Percentiles rank a stretch among this genome's conserved stretches.
phyloP scores from a whole-genome alignment of 2,329 filamentous ascomycete genomes.

The Apiospora hydei region DNA sequence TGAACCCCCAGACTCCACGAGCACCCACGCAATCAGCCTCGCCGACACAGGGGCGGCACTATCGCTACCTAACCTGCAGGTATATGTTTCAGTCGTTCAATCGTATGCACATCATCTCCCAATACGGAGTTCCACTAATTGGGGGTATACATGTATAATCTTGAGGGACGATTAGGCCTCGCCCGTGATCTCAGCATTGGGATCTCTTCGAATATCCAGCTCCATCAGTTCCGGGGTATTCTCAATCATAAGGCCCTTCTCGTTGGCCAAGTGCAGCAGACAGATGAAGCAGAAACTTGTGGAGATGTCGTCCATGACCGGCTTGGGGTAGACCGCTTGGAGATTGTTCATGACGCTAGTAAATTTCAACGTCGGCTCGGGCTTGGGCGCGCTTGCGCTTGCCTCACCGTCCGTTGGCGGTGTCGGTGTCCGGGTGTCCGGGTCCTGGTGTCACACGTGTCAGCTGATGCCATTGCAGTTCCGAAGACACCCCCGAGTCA shows the following conservation, averaged over 20 bases:
- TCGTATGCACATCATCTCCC: conserved; percentile 12
- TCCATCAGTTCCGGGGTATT: conserved; percentile 65
- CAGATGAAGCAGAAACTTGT: conserved; percentile 95
- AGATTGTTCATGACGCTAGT: conserved; percentile 91
- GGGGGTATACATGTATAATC: not conserved
- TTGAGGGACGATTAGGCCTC: conserved; percentile 27
- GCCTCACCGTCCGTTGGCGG: conserved; percentile 34
- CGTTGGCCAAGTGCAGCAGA: conserved; percentile 88
- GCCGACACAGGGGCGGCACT: not conserved
- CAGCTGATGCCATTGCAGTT: not conserved
- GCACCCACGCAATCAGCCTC: not conserved
- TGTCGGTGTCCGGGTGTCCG: conserved; percentile 39
- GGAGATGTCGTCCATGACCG: conserved; percentile 91
- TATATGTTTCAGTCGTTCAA: conserved; percentile 7
- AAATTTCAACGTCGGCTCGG: conserved; percentile 75
- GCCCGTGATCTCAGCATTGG: conserved; percentile 62
- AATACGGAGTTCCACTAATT: not conserved
- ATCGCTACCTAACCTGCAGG: not conserved
- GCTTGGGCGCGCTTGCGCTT: conserved; percentile 35
- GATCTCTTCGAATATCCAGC: conserved; percentile 68
- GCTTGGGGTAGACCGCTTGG: conserved; percentile 83
- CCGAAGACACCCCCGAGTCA: not conserved
- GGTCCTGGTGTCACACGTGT: conserved; percentile 32
- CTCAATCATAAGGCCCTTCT: conserved; percentile 84
- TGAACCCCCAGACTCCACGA: conserved; percentile 5